phyloP scores from a whole-genome alignment of 192 early-diverging fungal genomes.

The Backusella tarrabulga region DNA sequence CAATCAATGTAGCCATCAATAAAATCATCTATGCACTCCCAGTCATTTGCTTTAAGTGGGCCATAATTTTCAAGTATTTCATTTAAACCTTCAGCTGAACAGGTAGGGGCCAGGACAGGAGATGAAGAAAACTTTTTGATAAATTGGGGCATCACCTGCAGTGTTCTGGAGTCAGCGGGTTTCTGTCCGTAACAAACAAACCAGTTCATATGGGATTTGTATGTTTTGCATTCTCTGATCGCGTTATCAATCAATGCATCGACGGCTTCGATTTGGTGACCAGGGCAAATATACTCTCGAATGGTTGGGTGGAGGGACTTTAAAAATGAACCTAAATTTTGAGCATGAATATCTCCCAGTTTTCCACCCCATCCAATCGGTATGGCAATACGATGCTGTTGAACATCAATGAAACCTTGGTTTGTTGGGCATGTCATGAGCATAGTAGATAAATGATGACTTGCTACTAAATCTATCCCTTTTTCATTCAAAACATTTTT shows the following conservation, averaged over 20 bases:
- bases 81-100: background rate
- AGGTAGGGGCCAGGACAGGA: background rate
- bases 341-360: constrained; percentile 18
- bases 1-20: constrained; percentile 26
- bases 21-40: constrained; percentile 28
- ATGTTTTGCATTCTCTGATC: constrained; percentile 13
- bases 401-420: constrained; percentile 18
- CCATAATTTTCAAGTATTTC: background rate
- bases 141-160: background rate
- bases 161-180: background rate
- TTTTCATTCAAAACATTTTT: background rate
- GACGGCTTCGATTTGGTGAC: background rate
- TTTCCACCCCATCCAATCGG: constrained; percentile 22
- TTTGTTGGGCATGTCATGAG: constrained; percentile 12
- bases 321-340: constrained; percentile 7
- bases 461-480: constrained; percentile 1
- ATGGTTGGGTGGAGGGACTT: constrained; percentile 4
- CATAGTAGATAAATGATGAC: constrained; percentile 15
- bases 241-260: constrained; percentile 2
- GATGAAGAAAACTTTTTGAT: background rate
- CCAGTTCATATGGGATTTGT: constrained; percentile 24
- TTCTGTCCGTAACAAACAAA: constrained; percentile 29
- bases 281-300: background rate
- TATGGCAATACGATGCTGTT: constrained; percentile 16
- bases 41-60: background rate